Base-by-base conservation (phyloP, 2,329 filamentous ascomycete genomes). In the Cladosporium sp. region DNA sequence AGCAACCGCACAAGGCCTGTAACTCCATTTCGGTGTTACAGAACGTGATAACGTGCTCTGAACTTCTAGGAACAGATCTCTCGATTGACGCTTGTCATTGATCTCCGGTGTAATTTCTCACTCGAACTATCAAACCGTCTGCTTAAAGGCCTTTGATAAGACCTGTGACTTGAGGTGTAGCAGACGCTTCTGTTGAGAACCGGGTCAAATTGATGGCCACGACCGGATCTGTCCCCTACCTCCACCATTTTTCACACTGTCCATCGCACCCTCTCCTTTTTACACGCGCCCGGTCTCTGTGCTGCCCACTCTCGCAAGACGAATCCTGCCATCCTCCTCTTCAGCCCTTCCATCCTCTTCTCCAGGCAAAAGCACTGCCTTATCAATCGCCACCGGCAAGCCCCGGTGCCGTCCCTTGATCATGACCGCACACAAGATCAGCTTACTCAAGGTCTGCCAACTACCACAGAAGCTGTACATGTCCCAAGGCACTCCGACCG, bases 381-480 rank as follows among this genome's bases (percentile, higher is more conserved):
- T 76, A 72, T 87, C 84, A 67, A 87, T 82, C 56, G 82, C 81
- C 37, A 85, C 83, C 0, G 85, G 85, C 67, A 87, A 71, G 14
- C 83, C 84, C 52, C 85, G 76, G 76, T 87, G 84, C 44, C 85
- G 72, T 1, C 85, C 85, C 64, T 85, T 75, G 29, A 86, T 74
- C 84, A 86, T 86, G 61, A 86, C 81, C 3, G 80, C 80, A 68
- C 83, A 85, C 23, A 86, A 73, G 1, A 87, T 80, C 53, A 87
- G 71, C 73, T 87, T 87, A 69, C 82, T 84, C 60, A 83, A 72
- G 5, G 73, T 78, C 35, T 79, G 78, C 77, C 84, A 85, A 46
- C 78, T 72, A 5, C 83, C 84, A 26, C 74, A 81, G 65, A 85
- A 84, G 33, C 75, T 78, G 70, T 82, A 83, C 7, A 75, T 74